Evolutionary conservation across 1,139 yeast genomes (phyloP).

Genomic region (Hansenula sp.): DNA sequence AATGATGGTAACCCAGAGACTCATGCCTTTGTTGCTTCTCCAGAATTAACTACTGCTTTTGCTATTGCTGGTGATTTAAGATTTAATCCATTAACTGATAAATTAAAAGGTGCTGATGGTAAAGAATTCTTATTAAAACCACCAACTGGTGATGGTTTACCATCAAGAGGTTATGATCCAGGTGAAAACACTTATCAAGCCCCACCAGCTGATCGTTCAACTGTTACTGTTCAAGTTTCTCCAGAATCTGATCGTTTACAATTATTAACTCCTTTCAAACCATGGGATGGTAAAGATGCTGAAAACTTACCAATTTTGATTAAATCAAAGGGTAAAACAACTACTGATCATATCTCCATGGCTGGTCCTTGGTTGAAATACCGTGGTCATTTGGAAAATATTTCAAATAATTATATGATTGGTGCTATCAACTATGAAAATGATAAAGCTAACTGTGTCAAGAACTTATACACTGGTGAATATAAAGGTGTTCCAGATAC

Average conservation of each 20-base stretch:
- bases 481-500: slow-evolving; percentile 96
- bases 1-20: slow-evolving; percentile 99
- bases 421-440: slow-evolving; percentile 98
- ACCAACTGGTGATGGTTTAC: slow-evolving; percentile 93
- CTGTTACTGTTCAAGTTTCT: slow-evolving; percentile 69
- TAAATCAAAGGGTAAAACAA: slow-evolving; percentile 96
- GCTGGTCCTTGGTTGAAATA: slow-evolving; percentile 99
- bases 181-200: slow-evolving; percentile 98
- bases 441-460: slow-evolving; percentile 88
- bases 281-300: slow-evolving; percentile 98
- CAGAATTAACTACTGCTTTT: slow-evolving; percentile 94
- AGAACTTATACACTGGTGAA: slow-evolving; percentile 88
- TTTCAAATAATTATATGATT: slow-evolving; percentile 98
- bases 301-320: slow-evolving; percentile 85
- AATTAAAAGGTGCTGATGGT: slow-evolving; percentile 90
- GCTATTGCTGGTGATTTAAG: slow-evolving; percentile 97
- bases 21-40: slow-evolving; percentile 97
- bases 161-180: slow-evolving; percentile 85
- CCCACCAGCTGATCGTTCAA: slow-evolving; percentile 85
- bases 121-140: slow-evolving; percentile 90
- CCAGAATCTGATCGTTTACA: slow-evolving; percentile 91
- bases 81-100: slow-evolving; percentile 96
- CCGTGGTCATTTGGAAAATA: slow-evolving; percentile 99
- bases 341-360: slow-evolving; percentile 99
- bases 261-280: slow-evolving; percentile 81